A percentile compares a stretch with the other conserved stretches of the same genome.
phyloP scores from a whole-genome alignment of 495 filamentous ascomycete genomes.

The Cercophora newfieldiana region DNA sequence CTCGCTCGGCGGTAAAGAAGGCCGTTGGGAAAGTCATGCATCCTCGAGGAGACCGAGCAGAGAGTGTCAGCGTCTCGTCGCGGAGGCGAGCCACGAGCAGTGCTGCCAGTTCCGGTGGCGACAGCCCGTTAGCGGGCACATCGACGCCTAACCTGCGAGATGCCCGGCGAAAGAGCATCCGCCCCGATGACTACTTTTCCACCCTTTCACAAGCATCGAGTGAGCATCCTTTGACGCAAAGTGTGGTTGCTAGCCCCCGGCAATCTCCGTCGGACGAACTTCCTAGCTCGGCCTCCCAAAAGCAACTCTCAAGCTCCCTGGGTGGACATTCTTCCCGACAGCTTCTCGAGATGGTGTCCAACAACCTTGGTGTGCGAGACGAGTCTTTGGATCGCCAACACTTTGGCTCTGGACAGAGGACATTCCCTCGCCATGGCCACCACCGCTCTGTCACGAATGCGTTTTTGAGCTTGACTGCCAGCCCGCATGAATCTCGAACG shows the following conservation, averaged over 20 bases:
- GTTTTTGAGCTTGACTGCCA: constrained; percentile 44
- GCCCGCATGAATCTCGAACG: constrained; percentile 39
- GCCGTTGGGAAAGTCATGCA: constrained; percentile 61
- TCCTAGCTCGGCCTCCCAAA: constrained; percentile 32
- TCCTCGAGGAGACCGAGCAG: constrained; percentile 53
- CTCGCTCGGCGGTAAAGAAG: constrained; percentile 67
- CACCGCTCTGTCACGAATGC: constrained; percentile 56
- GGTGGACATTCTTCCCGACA: constrained; percentile 40
- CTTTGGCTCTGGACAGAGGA: constrained; percentile 20
- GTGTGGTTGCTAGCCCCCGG: constrained; percentile 73
- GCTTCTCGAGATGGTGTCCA: constrained; percentile 40
- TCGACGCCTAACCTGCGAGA: constrained; percentile 45
- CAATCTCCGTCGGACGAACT: constrained; percentile 39
- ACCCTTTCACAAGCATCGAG: constrained; percentile 42
- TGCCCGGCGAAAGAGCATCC: constrained; percentile 65
- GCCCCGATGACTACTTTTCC: constrained; percentile 68
- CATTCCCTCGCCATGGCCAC: constrained; percentile 37
- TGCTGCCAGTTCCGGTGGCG: constrained; percentile 55
- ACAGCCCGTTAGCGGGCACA: constrained; percentile 38
- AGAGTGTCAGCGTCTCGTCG: constrained; percentile 55
- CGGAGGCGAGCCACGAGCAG: constrained; percentile 58
- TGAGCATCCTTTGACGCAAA: constrained; percentile 83
- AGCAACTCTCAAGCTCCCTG: constrained; percentile 44
- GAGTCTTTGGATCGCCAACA: constrained; percentile 43
- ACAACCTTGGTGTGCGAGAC: constrained; percentile 44